Evolutionary conservation across 257 asterid species (phyloP), one percentile per base, ranked within the genome.

Genomic region (Hygrophila difformis): DNA sequence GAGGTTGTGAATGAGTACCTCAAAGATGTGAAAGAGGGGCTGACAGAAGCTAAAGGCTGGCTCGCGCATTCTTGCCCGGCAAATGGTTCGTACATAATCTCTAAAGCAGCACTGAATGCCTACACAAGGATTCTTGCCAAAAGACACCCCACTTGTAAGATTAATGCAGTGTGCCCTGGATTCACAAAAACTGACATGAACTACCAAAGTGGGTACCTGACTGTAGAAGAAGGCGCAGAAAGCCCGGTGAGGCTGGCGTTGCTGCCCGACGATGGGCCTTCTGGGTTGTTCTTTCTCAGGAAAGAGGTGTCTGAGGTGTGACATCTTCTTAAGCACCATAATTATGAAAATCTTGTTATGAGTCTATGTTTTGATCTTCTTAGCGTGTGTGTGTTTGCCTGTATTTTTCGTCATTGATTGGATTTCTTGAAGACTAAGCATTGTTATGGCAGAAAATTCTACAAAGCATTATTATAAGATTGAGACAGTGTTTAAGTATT

Each of bases 61-160:
- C 79, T 82, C 40, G 14, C 8, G 4, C n/a, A n/a, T n/a, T n/a
- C n/a, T n/a, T n/a, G n/a, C n/a, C 31, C 31, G 31, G 12, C 2
- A 2, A 44, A 53, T 5, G 31, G 62, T 12, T 74, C 84, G 5
- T 81, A 81, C 20, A 39, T 3, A 1, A 47, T 81, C 35, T 70
- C 93, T 6, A 81, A 82, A 78, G 88, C 78, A 38, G 59, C 78
- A 55, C 24, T 72, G 75, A 69, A 55, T 53, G 86, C 77, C 3
- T 68, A 82, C 65, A 68, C 86, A 1, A 78, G 83, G 44, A 39
- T 78, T 41, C 28, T 66, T n/a, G 86, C 77, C 11, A 43, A 35
- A 1, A 64, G 57, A 14, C 39, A 65, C 52, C 74, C 74, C 0
- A 19, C 9, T 9, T 42, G 73, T 44, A 51, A 47, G 42, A 49